These are phyloP conservation scores for Blastocystis sp. DNA, from an alignment of 352 stramenopile species.

Conservation along the genomic window DNA sequence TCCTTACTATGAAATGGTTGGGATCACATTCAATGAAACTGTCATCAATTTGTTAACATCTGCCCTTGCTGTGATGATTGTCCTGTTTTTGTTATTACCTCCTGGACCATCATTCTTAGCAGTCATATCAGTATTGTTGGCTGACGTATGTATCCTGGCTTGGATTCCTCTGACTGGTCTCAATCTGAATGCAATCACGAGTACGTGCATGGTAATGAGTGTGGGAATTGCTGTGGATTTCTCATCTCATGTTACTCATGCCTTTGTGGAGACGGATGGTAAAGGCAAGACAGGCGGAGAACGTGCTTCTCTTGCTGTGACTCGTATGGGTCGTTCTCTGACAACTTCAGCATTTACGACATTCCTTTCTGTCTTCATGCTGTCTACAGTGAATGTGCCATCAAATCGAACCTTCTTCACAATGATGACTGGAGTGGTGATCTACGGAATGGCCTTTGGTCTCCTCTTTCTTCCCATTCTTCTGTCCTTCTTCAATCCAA, in stretches of 20 bases:
- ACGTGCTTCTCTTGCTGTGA: background rate
- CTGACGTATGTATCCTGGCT: conserved; percentile 51
- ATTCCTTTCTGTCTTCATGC: conserved; percentile 49
- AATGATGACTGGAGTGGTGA: conserved; percentile 52
- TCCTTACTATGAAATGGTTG: conserved; percentile 60
- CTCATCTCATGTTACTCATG: conserved; percentile 62
- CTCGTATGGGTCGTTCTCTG: conserved; percentile 51
- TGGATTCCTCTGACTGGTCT: conserved; percentile 41
- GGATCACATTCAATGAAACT: conserved; percentile 53
- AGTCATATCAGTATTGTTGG: conserved; percentile 12
- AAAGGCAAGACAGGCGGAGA: background rate
- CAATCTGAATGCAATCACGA: conserved; percentile 54
- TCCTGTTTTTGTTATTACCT: conserved; percentile 29
- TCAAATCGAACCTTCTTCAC: conserved; percentile 58
- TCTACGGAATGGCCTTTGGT: conserved; percentile 46
- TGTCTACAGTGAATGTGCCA: conserved; percentile 6
- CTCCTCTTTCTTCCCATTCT: conserved; percentile 35
- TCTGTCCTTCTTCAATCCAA: conserved; percentile 48
- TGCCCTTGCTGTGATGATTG: conserved; percentile 31
- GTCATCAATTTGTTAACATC: conserved; percentile 51
- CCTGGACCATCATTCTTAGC: conserved; percentile 11
- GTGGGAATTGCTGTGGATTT: conserved; percentile 63
- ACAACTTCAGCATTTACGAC: conserved; percentile 46
- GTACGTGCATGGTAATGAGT: conserved; percentile 57
- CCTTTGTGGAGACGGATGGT: conserved; percentile 57